phyloP scores from a whole-genome alignment of 2,329 filamentous ascomycete species.

The Arthrobotrys conoides region DNA sequence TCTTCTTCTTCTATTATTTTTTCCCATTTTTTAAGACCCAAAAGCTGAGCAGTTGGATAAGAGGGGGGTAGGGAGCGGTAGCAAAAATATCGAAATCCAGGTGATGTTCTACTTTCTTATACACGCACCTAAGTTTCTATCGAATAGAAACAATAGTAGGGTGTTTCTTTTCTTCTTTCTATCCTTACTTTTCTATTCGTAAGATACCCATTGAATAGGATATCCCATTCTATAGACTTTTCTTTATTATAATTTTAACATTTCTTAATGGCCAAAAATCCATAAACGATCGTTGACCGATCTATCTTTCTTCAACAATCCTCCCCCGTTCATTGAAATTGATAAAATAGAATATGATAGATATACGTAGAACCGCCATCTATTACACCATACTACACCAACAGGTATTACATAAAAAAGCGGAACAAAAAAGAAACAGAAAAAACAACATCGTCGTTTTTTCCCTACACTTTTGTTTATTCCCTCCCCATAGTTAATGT shows the following conservation, averaged over 20 bases:
- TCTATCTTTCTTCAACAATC: not conserved
- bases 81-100: not conserved
- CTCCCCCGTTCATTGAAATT: no score
- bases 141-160: no score
- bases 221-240: constrained; percentile 12
- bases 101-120: constrained; percentile 22
- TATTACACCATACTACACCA: constrained; percentile 2
- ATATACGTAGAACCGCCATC: not conserved
- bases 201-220: not conserved
- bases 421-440: not conserved
- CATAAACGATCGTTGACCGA: constrained; percentile 15
- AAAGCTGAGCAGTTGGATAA: no score
- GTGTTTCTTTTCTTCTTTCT: no score
- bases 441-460: constrained; percentile 1
- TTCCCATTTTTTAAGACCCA: not conserved
- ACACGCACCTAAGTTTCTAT: no score
- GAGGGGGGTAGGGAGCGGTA: no score
- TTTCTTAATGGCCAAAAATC: constrained; percentile 4
- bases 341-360: constrained; percentile 2
- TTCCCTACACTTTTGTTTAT: constrained; percentile 12
- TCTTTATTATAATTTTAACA: constrained; percentile 4
- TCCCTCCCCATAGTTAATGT: not conserved
- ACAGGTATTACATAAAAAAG: constrained; percentile 6
- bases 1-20: not conserved
- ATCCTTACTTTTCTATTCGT: not conserved